These are phyloP conservation scores for Albophoma yamanashiensis DNA, from an alignment of 2,329 filamentous ascomycete species.

Conservation along the genomic window DNA sequence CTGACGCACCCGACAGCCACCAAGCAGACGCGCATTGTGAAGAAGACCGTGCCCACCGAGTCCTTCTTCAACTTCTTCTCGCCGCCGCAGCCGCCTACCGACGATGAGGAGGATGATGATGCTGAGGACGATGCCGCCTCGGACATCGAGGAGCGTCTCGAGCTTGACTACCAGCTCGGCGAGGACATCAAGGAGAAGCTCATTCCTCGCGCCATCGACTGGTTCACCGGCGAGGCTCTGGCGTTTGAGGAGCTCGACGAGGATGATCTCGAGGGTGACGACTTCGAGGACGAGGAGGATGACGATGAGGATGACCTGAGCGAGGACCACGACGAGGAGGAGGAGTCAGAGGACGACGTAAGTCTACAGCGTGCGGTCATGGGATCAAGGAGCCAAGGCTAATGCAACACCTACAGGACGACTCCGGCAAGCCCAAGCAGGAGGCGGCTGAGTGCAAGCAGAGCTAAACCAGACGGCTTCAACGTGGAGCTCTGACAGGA, in stretches of 20 bases:
- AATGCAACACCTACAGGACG: constrained; percentile 46
- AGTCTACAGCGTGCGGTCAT: constrained; percentile 13
- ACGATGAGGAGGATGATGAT: constrained; percentile 52
- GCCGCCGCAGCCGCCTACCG: constrained; percentile 74
- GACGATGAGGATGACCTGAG: constrained; percentile 83
- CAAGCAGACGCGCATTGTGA: constrained; percentile 97
- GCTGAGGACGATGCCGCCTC: constrained; percentile 66
- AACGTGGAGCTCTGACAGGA: not conserved
- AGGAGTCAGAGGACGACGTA: constrained; percentile 71
- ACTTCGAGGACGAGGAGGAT: constrained; percentile 84
- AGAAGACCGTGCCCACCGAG: constrained; percentile 97
- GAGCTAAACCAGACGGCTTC: constrained; percentile 43
- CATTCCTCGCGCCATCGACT: constrained; percentile 95
- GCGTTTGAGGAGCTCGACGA: constrained; percentile 88
- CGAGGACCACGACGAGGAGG: constrained; percentile 74
- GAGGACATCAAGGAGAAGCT: constrained; percentile 99
- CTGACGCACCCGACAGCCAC: constrained; percentile 54
- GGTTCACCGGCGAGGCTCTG: constrained; percentile 97
- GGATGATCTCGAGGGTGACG: constrained; percentile 41
- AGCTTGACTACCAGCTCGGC: constrained; percentile 96
- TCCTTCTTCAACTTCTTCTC: constrained; percentile 99
- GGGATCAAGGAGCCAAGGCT: not conserved
- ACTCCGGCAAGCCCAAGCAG: constrained; percentile 82
- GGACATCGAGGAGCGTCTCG: constrained; percentile 94
- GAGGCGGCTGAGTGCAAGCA: constrained; percentile 95